Conservation (phyloP, 2,329 filamentous ascomycete genomes). For the Emmonsiellopsis sp. region DNA sequence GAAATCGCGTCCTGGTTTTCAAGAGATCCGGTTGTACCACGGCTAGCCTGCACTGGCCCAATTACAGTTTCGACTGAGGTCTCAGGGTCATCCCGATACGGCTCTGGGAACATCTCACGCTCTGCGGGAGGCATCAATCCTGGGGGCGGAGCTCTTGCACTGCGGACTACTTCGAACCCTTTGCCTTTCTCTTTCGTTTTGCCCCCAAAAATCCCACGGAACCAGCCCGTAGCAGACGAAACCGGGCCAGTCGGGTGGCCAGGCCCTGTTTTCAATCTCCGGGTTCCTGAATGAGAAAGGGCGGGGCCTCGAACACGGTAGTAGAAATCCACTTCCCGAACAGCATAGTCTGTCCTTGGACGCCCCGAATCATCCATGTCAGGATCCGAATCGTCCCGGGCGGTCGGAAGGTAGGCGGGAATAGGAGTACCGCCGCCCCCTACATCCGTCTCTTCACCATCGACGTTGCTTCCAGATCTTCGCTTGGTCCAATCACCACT, state of each 20-base stretch:
- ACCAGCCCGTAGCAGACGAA: conserved; percentile 81
- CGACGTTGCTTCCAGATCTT: conserved; percentile 26
- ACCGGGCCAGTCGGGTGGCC: conserved; percentile 90
- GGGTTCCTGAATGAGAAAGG: conserved; percentile 68
- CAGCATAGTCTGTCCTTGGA: conserved; percentile 75
- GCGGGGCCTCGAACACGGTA: conserved; percentile 87
- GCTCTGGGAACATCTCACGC: conserved; percentile 54
- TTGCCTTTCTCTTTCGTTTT: conserved; percentile 93
- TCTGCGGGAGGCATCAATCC: conserved; percentile 48
- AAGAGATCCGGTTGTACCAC: neutral
- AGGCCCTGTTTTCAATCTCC: conserved; percentile 85
- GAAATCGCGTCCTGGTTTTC: conserved; percentile 15
- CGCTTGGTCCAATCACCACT: conserved; percentile 40
- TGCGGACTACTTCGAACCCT: conserved; percentile 93
- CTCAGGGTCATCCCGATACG: conserved; percentile 50
- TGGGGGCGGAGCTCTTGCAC: conserved; percentile 72
- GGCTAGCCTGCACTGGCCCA: conserved; percentile 12
- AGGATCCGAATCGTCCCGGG: conserved; percentile 47
- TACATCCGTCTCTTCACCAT: conserved; percentile 26
- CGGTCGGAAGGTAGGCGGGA: conserved; percentile 45
- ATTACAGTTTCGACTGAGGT: conserved; percentile 14
- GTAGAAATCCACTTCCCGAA: conserved; percentile 93
- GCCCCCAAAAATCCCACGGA: conserved; percentile 67
- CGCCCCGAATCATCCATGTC: conserved; percentile 34
- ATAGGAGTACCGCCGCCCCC: conserved; percentile 41